Base-by-base conservation (phyloP, 768 basidiomycete genomes). In the Amanita subjunquillea region DNA sequence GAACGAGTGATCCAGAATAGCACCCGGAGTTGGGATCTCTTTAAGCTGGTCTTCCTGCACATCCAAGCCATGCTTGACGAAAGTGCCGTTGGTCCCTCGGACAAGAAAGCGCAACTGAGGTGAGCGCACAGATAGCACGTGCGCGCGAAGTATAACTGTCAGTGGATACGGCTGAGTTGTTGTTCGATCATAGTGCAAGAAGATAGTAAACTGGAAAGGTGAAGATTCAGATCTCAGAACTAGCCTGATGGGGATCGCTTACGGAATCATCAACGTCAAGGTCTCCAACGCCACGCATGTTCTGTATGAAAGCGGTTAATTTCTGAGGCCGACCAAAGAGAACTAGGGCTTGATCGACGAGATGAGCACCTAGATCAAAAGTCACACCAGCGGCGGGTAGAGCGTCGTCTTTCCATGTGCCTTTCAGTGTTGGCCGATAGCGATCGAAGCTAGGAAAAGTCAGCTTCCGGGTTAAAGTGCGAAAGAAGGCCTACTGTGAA, bases 321-420 rank as follows among this genome's bases (percentile, higher is more conserved):
- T 66, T 78, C 30, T 73, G 62, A 0, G 91, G 91, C 46, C 79
- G 71, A 36, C 91, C 91, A 60, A 92, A 92, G 39, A 93, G 74
- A 8, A 71, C 70, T 29, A 91, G 69, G 4, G 79, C 73, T 65
- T 91, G 88, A 67, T 91, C 88, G 57, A 91, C 79, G 25, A 91
- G 72, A 64, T 93, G 89, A 6, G 85, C 69, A 4, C 87, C 90
- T 20, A 93, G 74, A 63, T 93, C 89, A 63, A 82, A 93, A 2
- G 82, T 78, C 25, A 78, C 71, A 3, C 88, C 87, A 43, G 75
- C 75, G 17, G 76, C 81, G 20, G 82, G 79, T 0, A 72, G 69
- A 1, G 79, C 71, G 29, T 75, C 65, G 54, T 91, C 89, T 65
- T 91, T 92, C 91, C 91, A 95, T 0, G 80, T 78, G 10, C 82